Conservation (phyloP, 345 rosid species). For the Trapa incisa region DNA sequence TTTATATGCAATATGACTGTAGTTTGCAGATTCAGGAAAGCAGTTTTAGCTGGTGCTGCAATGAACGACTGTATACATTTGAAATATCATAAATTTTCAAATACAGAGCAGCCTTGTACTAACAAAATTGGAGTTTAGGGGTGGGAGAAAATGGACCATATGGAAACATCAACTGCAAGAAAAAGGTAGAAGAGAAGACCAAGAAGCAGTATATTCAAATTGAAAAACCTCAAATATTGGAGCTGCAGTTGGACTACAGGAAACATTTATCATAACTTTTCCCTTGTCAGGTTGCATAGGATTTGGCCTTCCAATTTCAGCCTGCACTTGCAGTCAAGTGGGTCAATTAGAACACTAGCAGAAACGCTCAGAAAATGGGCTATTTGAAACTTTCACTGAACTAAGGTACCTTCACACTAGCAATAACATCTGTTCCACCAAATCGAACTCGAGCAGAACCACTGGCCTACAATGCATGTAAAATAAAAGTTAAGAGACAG, state of each 20-base stretch:
- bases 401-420: slow-evolving; percentile 69
- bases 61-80: neutral
- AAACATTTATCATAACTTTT: slow-evolving; percentile 60
- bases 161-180: neutral
- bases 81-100: neutral
- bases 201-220: slow-evolving; percentile 7
- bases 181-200: neutral
- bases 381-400: neutral
- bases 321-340: slow-evolving; percentile 46
- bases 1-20: neutral
- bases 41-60: neutral
- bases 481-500: neutral
- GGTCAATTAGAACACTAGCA: neutral
- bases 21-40: neutral
- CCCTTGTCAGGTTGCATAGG: slow-evolving; percentile 65
- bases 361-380: neutral
- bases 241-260: slow-evolving; percentile 82
- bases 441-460: slow-evolving; percentile 77
- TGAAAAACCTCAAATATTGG: slow-evolving; percentile 63
- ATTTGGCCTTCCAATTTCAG: slow-evolving; percentile 83
- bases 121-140: too few species aligned
- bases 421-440: slow-evolving; percentile 84
- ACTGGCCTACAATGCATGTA: slow-evolving; percentile 44
- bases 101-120: too few species aligned
- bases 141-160: neutral